Conservation (phyloP, 2,329 filamentous ascomycete species). For the Sphaerostilbella broomeana region DNA sequence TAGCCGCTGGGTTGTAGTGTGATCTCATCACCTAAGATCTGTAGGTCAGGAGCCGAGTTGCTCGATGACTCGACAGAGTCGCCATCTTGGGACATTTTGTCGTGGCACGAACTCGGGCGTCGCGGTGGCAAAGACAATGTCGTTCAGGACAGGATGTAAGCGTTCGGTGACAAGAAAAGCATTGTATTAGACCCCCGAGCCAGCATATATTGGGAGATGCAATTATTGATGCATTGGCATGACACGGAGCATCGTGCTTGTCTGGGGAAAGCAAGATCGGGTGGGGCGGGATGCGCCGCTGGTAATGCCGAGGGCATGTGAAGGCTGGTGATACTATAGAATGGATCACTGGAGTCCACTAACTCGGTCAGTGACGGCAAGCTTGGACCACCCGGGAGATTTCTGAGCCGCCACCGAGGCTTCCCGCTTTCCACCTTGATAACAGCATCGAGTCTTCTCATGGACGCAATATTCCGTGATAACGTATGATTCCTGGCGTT, state of each 20-base stretch:
- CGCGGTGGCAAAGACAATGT: background rate
- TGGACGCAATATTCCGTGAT: too few species aligned
- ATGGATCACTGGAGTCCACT: too few species aligned
- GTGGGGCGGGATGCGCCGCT: constrained; percentile 7
- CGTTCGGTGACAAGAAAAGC: constrained; percentile 1
- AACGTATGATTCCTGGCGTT: too few species aligned
- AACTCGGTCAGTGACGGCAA: too few species aligned
- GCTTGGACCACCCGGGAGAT: constrained; percentile 19
- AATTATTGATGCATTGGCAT: background rate
- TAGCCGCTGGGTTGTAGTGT: constrained; percentile 69
- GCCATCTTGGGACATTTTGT: constrained; percentile 26
- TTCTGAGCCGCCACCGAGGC: constrained; percentile 3
- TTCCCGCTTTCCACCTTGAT: too few species aligned
- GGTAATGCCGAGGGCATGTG: constrained; percentile 10
- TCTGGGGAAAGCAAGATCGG: constrained; percentile 9
- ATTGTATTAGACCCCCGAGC: constrained; percentile 3
- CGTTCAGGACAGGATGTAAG: too few species aligned
- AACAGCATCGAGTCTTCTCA: background rate
- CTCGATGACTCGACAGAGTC: constrained; percentile 24
- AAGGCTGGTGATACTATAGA: constrained; percentile 1
- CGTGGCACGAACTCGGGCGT: constrained; percentile 1
- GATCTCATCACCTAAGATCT: constrained; percentile 68
- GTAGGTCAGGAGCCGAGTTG: constrained; percentile 62
- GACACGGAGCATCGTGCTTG: constrained; percentile 8
- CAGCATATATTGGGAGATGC: background rate